These are phyloP conservation scores for Crassisporium funariophilum DNA, from an alignment of 768 basidiomycete genomes.

Conservation along the genomic window DNA sequence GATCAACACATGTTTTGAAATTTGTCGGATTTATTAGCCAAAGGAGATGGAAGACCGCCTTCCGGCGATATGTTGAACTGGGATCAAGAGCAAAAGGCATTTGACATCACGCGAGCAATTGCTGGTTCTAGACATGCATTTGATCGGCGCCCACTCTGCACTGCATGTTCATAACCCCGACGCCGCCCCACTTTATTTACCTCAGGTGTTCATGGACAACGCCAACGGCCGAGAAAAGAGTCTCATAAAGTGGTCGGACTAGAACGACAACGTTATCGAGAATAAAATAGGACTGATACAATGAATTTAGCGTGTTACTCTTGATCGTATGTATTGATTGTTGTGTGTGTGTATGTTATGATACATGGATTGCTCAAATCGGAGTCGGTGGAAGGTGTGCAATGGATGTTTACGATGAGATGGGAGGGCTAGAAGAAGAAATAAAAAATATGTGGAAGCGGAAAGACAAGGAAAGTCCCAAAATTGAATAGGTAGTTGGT, in stretches of 20 bases:
- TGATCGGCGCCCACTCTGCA: no score
- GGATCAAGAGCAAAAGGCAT: no score
- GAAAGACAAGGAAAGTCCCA: conserved; percentile 4
- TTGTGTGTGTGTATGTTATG: no score
- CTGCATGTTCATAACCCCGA: no score
- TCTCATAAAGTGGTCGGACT: no score
- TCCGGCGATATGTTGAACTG: not conserved
- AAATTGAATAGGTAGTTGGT: conserved; percentile 1
- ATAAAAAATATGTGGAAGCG: not conserved
- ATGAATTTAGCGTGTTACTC: not conserved
- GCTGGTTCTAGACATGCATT: no score
- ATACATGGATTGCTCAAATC: not conserved
- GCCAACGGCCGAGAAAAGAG: no score
- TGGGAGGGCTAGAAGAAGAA: not conserved
- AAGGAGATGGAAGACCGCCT: not conserved
- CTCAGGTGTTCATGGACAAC: no score
- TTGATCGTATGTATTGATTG: not conserved
- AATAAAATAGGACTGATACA: not conserved
- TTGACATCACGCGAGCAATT: no score
- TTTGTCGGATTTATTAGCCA: not conserved
- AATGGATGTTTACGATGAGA: not conserved
- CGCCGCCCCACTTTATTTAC: no score
- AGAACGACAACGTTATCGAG: no score
- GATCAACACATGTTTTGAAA: not conserved
- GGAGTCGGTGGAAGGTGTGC: no score